Conservation (phyloP, 1,284 basidiomycete genomes). For the Boletus mariae region DNA sequence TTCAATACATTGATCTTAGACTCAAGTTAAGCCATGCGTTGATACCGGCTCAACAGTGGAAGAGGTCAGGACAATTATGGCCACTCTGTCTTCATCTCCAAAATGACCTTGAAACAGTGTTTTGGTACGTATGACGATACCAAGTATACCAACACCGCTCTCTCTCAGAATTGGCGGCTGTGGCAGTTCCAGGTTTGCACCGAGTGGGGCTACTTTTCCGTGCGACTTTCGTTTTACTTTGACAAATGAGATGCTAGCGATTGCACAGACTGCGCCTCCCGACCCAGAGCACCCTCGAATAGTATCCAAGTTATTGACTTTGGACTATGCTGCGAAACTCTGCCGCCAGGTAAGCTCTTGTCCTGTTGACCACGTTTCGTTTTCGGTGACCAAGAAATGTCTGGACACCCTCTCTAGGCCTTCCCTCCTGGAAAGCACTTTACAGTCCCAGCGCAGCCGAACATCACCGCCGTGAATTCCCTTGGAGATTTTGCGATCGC, state of each 20-base stretch:
- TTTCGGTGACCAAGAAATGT: not conserved
- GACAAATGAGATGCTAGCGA: not conserved
- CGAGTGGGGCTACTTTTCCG: slow-evolving; percentile 90
- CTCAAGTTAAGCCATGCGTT: slow-evolving; percentile 60
- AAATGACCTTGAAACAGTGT: slow-evolving; percentile 50
- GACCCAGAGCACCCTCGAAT: slow-evolving; percentile 61
- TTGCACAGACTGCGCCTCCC: slow-evolving; percentile 62
- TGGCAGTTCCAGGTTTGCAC: slow-evolving; percentile 94
- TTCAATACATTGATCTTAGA: slow-evolving; percentile 35
- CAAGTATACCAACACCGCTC: slow-evolving; percentile 58
- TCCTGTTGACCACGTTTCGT: not conserved
- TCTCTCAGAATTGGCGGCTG: slow-evolving; percentile 75
- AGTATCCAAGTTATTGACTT: slow-evolving; percentile 69
- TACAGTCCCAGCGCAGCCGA: slow-evolving; percentile 67
- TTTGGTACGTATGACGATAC: slow-evolving; percentile 79
- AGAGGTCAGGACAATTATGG: slow-evolving; percentile 42
- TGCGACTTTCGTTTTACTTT: slow-evolving; percentile 30
- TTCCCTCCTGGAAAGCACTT: slow-evolving; percentile 79
- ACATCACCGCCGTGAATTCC: slow-evolving; percentile 76
- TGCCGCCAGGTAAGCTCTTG: slow-evolving; percentile 59
- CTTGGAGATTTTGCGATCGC: slow-evolving; percentile 77
- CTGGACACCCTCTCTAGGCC: slow-evolving; percentile 44
- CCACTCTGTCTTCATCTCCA: not conserved
- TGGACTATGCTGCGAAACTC: slow-evolving; percentile 77
- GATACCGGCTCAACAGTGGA: slow-evolving; percentile 47